Base-by-base conservation (phyloP, 495 filamentous ascomycete genomes). In the Aspergillus leporis region DNA sequence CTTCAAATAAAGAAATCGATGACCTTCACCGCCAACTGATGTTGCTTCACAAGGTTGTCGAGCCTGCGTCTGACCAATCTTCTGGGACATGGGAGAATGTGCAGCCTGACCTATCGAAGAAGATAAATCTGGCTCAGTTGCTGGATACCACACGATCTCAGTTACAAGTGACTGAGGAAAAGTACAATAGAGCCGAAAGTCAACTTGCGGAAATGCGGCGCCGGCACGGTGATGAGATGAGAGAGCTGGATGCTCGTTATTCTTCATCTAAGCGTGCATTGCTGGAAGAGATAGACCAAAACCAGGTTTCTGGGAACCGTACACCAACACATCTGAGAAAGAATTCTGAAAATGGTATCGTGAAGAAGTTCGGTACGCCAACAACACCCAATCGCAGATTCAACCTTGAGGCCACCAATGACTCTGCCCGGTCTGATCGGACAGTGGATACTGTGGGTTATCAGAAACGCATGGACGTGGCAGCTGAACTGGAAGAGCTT, bases 381-480 rank as follows among this genome's bases (percentile, higher is more conserved):
- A 84, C 92, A 41, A 92, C 90, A 0, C 90, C 91, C 12, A 88
- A 87, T 51, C 82, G 88, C 45, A 83, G 89, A 34, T 81, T 89
- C 60, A 83, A 87, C 38, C 85, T 87, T 58, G 76, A 79, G 25
- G 58, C 48, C 1, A 83, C 87, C 0, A 86, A 88, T 55, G 90
- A 97, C 71, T 97, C 93, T 31, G 85, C 83, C 54, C 85, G 90
- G 31, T 97, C 93, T 14, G 94, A 98, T 65, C 82, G 86, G 30
- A 97, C 93, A 0, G 88, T 93, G 40, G 94, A 98, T 70, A 93
- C 91, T 45, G 81, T 93, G 49, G 87, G 90, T 60, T 95, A 90
- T 74, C 92, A 95, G 67, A 90, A 89, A 63, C 85, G 88, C 16
- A 92, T 96, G 87, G 94, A 98, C 66, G 76, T 96, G 55, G 93